Percentiles rank a stretch among this genome's conserved stretches.
These are phyloP conservation scores for Polygonum maritimum DNA, from an alignment of 148 eudicot genomes.

Conservation along the genomic window DNA sequence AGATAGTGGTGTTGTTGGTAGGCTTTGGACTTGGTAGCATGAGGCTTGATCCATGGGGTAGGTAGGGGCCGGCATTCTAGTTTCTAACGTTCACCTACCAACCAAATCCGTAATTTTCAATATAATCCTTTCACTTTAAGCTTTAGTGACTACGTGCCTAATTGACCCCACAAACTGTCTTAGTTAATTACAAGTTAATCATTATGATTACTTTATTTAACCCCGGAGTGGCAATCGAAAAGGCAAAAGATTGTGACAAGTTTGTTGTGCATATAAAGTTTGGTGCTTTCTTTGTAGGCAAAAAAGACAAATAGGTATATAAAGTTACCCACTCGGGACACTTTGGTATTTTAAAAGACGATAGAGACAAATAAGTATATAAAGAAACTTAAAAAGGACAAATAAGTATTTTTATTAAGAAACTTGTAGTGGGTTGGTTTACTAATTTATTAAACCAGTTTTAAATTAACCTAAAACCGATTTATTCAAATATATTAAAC, in stretches of 20 bases:
- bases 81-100: background rate
- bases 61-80: background rate
- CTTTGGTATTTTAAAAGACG: too few relatives aligned
- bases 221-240: background rate
- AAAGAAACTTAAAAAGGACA: too few relatives aligned
- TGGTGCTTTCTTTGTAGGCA: too few relatives aligned
- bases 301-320: too few relatives aligned
- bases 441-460: too few relatives aligned
- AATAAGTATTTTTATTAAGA: too few relatives aligned
- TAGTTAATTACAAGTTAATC: background rate
- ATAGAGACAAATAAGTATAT: too few relatives aligned
- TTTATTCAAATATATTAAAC: too few relatives aligned
- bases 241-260: background rate
- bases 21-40: background rate
- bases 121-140: background rate
- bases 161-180: background rate
- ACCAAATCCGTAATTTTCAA: background rate
- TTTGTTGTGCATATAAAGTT: too few relatives aligned
- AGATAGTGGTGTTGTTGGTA: background rate
- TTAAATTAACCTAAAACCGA: too few relatives aligned
- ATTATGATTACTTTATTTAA: background rate
- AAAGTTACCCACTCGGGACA: too few relatives aligned
- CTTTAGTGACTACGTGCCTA: background rate
- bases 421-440: too few relatives aligned
- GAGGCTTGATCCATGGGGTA: background rate